Evolutionary conservation across 2,329 filamentous ascomycete genomes (phyloP).

Genomic region (Cryphonectria nitschkei): DNA sequence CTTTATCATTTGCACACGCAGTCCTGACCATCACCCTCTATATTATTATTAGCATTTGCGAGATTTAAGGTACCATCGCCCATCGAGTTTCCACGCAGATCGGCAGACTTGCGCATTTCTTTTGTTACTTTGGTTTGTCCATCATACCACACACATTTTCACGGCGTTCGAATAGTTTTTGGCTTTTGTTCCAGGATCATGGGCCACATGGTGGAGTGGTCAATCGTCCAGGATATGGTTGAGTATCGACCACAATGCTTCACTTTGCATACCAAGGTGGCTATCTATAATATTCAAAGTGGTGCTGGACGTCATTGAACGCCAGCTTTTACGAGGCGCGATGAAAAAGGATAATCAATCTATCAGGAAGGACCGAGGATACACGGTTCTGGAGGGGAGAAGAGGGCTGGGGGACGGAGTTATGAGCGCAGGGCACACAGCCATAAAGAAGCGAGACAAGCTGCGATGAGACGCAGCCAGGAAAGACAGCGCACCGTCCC

Average conservation of each 20-base stretch:
- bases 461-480: not conserved
- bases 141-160: conserved; percentile 9
- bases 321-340: not conserved
- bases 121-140: not conserved
- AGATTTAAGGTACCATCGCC: not conserved
- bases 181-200: conserved; percentile 7
- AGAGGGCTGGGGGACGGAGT: not conserved
- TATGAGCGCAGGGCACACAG: not conserved
- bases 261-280: not conserved
- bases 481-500: no score
- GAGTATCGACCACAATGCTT: not conserved
- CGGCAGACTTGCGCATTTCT: not conserved
- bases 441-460: not conserved
- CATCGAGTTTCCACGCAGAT: not conserved
- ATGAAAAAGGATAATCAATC: not conserved
- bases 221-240: not conserved
- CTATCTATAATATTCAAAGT: conserved; percentile 1
- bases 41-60: not conserved
- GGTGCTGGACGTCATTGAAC: not conserved
- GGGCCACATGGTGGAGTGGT: not conserved
- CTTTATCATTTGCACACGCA: not conserved
- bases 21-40: not conserved
- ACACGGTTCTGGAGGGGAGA: not conserved
- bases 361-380: not conserved
- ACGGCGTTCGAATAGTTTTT: conserved; percentile 5